Conservation (phyloP, 2,329 filamentous ascomycete species). For the Apiospora aurea region DNA sequence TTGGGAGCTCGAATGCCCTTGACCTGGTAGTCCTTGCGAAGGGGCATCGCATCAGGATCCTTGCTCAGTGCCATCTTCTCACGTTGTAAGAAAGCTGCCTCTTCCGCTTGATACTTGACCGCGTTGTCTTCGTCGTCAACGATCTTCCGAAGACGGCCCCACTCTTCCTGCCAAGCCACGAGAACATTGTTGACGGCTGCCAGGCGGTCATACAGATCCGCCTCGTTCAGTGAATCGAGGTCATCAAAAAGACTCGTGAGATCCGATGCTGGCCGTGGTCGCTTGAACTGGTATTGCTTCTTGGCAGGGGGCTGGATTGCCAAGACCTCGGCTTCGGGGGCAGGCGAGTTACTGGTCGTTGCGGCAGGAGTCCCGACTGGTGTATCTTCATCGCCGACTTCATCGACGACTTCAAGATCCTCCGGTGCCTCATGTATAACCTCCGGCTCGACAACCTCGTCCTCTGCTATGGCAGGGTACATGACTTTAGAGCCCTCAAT, state of each 20-base stretch:
- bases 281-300: slow-evolving; percentile 54
- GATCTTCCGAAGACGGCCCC: slow-evolving; percentile 54
- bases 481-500: slow-evolving; percentile 34
- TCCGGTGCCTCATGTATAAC: slow-evolving; percentile 32
- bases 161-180: slow-evolving; percentile 62
- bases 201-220: slow-evolving; percentile 54
- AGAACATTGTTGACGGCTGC: slow-evolving; percentile 55
- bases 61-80: slow-evolving; percentile 52
- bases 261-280: slow-evolving; percentile 58
- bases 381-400: slow-evolving; percentile 36
- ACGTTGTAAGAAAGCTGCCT: slow-evolving; percentile 47
- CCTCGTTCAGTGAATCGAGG: slow-evolving; percentile 55
- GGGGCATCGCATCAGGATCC: slow-evolving; percentile 49
- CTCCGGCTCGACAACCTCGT: slow-evolving; percentile 30
- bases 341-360: slow-evolving; percentile 46
- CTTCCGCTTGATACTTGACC: slow-evolving; percentile 56
- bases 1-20: slow-evolving; percentile 59
- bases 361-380: slow-evolving; percentile 36
- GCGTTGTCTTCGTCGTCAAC: slow-evolving; percentile 67
- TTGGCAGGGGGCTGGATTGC: slow-evolving; percentile 27
- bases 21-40: slow-evolving; percentile 61
- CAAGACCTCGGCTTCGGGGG: slow-evolving; percentile 36
- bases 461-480: slow-evolving; percentile 34
- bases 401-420: slow-evolving; percentile 35
- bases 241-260: slow-evolving; percentile 57